A percentile compares a stretch with the other conserved stretches of the same genome.
Conservation (phyloP, 345 rosid species). For the Lumnitzera littorea region DNA sequence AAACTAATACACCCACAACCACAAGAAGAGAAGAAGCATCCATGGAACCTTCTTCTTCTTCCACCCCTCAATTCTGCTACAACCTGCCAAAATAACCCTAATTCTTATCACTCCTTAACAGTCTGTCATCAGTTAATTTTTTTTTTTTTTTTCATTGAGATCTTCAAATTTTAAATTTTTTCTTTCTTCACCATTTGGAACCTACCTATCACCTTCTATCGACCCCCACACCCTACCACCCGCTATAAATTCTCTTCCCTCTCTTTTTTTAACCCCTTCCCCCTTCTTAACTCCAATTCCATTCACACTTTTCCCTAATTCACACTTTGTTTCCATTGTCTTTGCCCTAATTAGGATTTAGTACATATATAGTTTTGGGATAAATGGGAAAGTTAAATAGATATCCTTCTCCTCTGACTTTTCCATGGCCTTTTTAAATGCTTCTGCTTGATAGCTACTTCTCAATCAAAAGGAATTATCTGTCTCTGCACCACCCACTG, state of each 20-base stretch:
- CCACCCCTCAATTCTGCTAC: background rate
- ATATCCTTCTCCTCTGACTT: too few species aligned
- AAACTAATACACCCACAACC: background rate
- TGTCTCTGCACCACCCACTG: too few species aligned
- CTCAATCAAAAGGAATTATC: too few species aligned
- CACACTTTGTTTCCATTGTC: too few species aligned
- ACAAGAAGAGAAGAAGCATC: background rate
- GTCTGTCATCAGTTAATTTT: background rate
- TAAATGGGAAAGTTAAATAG: too few species aligned
- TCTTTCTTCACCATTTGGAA: background rate
- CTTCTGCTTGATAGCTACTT: too few species aligned
- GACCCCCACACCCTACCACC: background rate
- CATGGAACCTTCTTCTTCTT: constrained; percentile 8
- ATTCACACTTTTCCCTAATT: background rate
- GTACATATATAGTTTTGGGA: too few species aligned
- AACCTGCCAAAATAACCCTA: background rate
- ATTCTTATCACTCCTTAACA: background rate
- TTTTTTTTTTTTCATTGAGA: constrained; percentile 4
- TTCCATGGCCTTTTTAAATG: too few species aligned
- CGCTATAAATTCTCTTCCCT: constrained; percentile 1
- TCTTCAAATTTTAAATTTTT: constrained; percentile 1
- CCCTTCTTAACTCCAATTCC: background rate
- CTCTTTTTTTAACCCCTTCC: too few species aligned
- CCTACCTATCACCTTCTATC: background rate
- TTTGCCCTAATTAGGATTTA: too few species aligned